Evolutionary conservation across 2,329 filamentous ascomycete species (phyloP).

Genomic region (Paraconiothyrium brasiliense): DNA sequence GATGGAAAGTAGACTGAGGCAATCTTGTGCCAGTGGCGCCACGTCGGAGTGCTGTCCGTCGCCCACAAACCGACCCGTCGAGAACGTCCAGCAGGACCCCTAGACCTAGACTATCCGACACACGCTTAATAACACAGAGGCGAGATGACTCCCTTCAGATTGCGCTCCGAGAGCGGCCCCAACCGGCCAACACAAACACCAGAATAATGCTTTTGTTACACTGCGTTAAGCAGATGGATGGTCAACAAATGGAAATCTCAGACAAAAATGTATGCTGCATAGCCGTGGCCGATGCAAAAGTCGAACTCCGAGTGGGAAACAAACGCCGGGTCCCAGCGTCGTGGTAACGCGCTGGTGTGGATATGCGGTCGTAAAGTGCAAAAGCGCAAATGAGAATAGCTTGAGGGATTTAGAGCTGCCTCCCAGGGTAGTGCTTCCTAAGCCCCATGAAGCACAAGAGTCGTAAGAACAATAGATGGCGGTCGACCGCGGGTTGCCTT

Average conservation of each 20-base stretch:
- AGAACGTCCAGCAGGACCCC: neutral
- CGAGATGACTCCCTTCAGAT: slow-evolving; percentile 5
- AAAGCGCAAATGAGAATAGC: too few species aligned
- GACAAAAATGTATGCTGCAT: neutral
- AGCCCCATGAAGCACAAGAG: slow-evolving; percentile 8
- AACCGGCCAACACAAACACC: slow-evolving; percentile 3
- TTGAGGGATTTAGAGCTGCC: neutral
- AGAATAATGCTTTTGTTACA: slow-evolving; percentile 16
- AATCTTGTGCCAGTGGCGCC: neutral
- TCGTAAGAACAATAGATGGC: slow-evolving; percentile 4
- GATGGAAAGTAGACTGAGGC: neutral
- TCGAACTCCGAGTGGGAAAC: slow-evolving; percentile 8
- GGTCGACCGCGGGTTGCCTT: neutral
- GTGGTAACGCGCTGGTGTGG: neutral
- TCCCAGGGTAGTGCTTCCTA: slow-evolving; percentile 1
- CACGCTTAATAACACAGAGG: slow-evolving; percentile 3
- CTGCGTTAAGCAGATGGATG: slow-evolving; percentile 12
- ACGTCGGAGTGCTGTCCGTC: slow-evolving; percentile 6
- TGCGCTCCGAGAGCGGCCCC: slow-evolving; percentile 10
- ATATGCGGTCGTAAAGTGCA: neutral
- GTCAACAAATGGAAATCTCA: neutral
- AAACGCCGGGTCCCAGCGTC: slow-evolving; percentile 16
- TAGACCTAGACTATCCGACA: neutral
- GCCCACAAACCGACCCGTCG: neutral
- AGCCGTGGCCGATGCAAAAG: slow-evolving; percentile 6